A percentile compares a stretch with the other conserved stretches of the same genome.
Evolutionary conservation across 768 basidiomycete species (phyloP).

Genomic region (Cystofilobasidium capitatum): DNA sequence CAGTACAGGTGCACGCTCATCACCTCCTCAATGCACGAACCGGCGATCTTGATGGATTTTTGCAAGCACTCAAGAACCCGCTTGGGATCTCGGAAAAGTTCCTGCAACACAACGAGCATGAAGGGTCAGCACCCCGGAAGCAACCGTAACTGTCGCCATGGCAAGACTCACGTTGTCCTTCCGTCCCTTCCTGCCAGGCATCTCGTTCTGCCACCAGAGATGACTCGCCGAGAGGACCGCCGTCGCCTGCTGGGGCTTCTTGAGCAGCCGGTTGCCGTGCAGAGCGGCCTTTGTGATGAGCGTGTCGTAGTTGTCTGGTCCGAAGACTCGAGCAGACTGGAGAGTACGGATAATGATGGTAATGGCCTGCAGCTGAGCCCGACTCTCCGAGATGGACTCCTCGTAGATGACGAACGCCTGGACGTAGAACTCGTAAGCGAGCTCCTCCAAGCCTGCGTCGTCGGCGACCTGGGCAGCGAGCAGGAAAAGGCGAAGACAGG

Average conservation of each 20-base stretch:
- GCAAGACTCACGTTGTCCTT: slow-evolving; percentile 44
- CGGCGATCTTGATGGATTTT: slow-evolving; percentile 90
- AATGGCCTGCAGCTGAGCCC: slow-evolving; percentile 94
- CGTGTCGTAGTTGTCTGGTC: slow-evolving; percentile 90
- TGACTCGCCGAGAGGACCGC: slow-evolving; percentile 93
- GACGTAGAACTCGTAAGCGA: slow-evolving; percentile 94
- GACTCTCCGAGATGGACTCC: slow-evolving; percentile 88
- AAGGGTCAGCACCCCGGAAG: not conserved
- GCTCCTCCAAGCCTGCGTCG: slow-evolving; percentile 88
- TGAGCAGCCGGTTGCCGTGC: slow-evolving; percentile 88
- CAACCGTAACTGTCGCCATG: not conserved
- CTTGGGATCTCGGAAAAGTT: slow-evolving; percentile 68
- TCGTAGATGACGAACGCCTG: slow-evolving; percentile 98
- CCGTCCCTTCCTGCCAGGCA: slow-evolving; percentile 44
- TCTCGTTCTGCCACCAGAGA: slow-evolving; percentile 90
- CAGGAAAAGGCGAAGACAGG: slow-evolving; percentile 86
- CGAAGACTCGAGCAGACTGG: slow-evolving; percentile 81
- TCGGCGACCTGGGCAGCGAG: slow-evolving; percentile 91
- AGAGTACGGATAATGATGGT: slow-evolving; percentile 86
- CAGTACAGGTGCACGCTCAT: slow-evolving; percentile 93
- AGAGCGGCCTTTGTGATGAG: slow-evolving; percentile 97
- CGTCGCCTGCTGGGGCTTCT: slow-evolving; percentile 95
- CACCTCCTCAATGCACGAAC: slow-evolving; percentile 91
- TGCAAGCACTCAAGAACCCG: slow-evolving; percentile 95
- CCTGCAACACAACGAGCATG: slow-evolving; percentile 29